Percentiles rank a stretch among this genome's conserved stretches.
phyloP scores from a whole-genome alignment of 176 grass and related monocot genomes.

The Tuctoria greenei region DNA sequence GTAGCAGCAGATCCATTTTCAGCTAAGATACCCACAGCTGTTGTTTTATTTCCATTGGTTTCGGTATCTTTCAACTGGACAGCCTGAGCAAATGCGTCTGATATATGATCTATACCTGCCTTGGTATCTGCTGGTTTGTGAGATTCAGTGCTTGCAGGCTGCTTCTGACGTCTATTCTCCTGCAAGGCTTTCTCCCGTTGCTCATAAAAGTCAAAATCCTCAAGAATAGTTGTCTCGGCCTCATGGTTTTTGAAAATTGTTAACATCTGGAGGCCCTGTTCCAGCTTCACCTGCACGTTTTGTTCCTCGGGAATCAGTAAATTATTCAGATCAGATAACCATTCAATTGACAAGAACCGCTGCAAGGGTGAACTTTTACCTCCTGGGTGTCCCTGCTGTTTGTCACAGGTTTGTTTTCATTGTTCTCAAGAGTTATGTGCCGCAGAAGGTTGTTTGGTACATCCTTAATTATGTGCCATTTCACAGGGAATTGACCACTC shows the following conservation, averaged over 20 bases:
- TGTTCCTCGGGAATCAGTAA: neutral
- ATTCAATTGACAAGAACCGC: neutral
- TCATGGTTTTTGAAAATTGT: slow-evolving; percentile 83
- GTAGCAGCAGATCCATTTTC: slow-evolving; percentile 22
- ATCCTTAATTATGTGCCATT: slow-evolving; percentile 90
- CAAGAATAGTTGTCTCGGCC: slow-evolving; percentile 64
- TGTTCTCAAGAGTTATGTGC: slow-evolving; percentile 88
- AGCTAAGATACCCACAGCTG: slow-evolving; percentile 28
- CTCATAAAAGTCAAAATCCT: slow-evolving; percentile 89
- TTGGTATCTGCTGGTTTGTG: slow-evolving; percentile 38
- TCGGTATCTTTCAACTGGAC: slow-evolving; percentile 55
- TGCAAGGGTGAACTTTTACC: slow-evolving; percentile 36
- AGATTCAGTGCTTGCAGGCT: slow-evolving; percentile 38
- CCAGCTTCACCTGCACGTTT: slow-evolving; percentile 76
- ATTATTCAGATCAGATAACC: neutral
- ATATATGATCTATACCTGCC: slow-evolving; percentile 47
- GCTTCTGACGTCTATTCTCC: slow-evolving; percentile 74
- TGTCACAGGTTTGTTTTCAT: slow-evolving; percentile 84
- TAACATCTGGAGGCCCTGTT: slow-evolving; percentile 82
- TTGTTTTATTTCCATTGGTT: slow-evolving; percentile 22
- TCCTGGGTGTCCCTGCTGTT: slow-evolving; percentile 92
- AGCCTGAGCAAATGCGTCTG: slow-evolving; percentile 46
- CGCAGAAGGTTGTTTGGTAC: slow-evolving; percentile 69
- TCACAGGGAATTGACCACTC: slow-evolving; percentile 89
- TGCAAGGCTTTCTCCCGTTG: slow-evolving; percentile 87